phyloP scores from a whole-genome alignment of 2,329 filamentous ascomycete genomes.

The Claviceps maximensis region DNA sequence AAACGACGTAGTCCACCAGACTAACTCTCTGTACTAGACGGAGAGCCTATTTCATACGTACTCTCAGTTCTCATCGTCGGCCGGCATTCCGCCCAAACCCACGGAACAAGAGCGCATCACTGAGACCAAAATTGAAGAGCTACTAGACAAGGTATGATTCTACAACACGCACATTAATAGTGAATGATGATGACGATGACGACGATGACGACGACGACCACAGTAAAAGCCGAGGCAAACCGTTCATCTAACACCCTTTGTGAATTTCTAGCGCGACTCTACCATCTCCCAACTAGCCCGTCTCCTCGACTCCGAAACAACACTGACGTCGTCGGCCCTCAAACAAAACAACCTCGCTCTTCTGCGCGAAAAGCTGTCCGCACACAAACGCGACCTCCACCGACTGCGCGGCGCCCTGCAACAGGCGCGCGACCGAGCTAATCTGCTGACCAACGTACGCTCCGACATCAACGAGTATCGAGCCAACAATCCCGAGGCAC shows the following conservation, averaged over 20 bases:
- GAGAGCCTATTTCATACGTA: conserved; percentile 75
- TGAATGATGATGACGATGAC: not conserved
- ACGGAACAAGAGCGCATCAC: conserved; percentile 71
- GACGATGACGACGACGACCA: not conserved
- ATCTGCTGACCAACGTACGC: conserved; percentile 80
- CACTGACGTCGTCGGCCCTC: conserved; percentile 76
- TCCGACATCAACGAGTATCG: conserved; percentile 87
- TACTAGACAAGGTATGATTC: conserved; percentile 54
- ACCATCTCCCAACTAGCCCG: conserved; percentile 73
- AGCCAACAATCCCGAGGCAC: conserved; percentile 63
- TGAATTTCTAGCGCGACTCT: conserved; percentile 52
- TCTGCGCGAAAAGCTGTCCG: conserved; percentile 76
- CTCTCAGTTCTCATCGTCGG: conserved; percentile 74
- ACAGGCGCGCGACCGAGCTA: conserved; percentile 72
- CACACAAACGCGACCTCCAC: conserved; percentile 71
- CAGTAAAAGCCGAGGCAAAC: not conserved
- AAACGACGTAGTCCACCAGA: not conserved
- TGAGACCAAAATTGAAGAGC: conserved; percentile 69
- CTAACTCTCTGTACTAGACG: conserved; percentile 41
- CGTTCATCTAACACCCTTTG: not conserved
- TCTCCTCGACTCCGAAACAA: conserved; percentile 83
- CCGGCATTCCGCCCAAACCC: conserved; percentile 69
- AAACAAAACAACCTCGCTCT: conserved; percentile 93
- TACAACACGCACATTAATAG: not conserved
- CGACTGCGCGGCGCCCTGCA: conserved; percentile 61